Evolutionary conservation across 805 yeast species (phyloP), one percentile per base, ranked within the genome.

Genomic region (Ogataea parapolymorpha): DNA sequence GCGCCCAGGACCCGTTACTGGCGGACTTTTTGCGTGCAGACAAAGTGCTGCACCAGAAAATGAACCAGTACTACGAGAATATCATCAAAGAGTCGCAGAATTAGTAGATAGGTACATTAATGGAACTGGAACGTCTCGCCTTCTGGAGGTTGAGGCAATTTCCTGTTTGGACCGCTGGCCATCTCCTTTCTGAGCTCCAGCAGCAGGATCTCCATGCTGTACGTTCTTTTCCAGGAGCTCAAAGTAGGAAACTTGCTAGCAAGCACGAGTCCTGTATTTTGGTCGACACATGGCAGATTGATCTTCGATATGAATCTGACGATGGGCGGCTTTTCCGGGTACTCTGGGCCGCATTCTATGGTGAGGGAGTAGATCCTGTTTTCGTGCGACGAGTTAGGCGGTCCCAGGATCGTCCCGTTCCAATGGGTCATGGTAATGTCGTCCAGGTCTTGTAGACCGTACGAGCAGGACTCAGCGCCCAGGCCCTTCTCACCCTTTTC

Each of bases 381-480:
- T 62, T 90, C 97, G 62, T 91, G 97, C 20, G 77, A 78, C 48
- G 73, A 61, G 42, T 61, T 63, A 26, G 99, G 99, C 4, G 99
- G 99, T 0, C 99, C 99, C 50, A 93, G 70, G 38, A 93, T 91
- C 25, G 99, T 93, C 10, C 97, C 99, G 66, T 90, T 93, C 99
- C 99, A 93, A 55, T 83, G 67, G 9, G 95, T 85, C 95, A 93
- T 87, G 37, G 89, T 71, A 51, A 90, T 86, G 61, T 93, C 99
- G 55, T 86, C 95, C 48, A 84, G 80, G 55, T 87, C 91, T 17
- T 87, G 80, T 34, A 93, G 74, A 0, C 99, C 99, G 57, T 93
- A 88, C 16, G 98, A 91, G 62, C 96, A 90, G 12, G 95, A 85
- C 63, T 93, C 98, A 18, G 97, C 93, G 15, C 98, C 97, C 35